Evolutionary conservation across 768 basidiomycete species (phyloP), one percentile per base, ranked within the genome.

Genomic region (Tulasnella sp.): DNA sequence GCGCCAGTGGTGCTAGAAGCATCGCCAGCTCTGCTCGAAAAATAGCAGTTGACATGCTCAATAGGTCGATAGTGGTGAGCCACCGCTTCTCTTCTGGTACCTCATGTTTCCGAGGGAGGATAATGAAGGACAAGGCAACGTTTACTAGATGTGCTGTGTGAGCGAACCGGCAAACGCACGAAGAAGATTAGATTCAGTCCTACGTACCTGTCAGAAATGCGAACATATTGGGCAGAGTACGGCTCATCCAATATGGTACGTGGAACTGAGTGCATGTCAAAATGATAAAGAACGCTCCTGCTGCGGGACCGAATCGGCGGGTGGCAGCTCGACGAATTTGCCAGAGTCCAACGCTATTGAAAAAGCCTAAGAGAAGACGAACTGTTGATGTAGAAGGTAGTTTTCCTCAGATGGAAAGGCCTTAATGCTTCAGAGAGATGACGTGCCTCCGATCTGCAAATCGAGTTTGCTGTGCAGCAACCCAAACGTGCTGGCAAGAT

Each of bases 141-240:
- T 92, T 94, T 38, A 93, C 93, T 92, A 39, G 10, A n/a, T 21
- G 40, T 21, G 4, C 12, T 48, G 19, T 46, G 21, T 71, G 44
- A 62, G 73, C 24, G 40, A 39, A 24, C 39, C 48, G 19, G 40
- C 36, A 6, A 24, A 76, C 68, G 46, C 56, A 79, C 40, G 27
- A 36, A 79, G 18, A 12, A 52, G 2, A 52, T 52, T 24, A 8
- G 21, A 52, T 24, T 24, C n/a, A 52, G 52, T 8, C 52, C 52
- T 24, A 46, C 82, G 80, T 42, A 97, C 96, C 94, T 71, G 92
- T 90, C 2, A 93, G 86, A 24, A 96, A 86, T 4, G 96, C 96
- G 81, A 96, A 91, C 92, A 96, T 97, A 84, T 99, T 99, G 1
- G 98, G 97, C 9, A 99, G 85, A 0, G 97, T 98, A 77, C 98